Evolutionary conservation across 352 stramenopile species (phyloP), one percentile per base, ranked within the genome.

Genomic region (Pythium diclinum): DNA sequence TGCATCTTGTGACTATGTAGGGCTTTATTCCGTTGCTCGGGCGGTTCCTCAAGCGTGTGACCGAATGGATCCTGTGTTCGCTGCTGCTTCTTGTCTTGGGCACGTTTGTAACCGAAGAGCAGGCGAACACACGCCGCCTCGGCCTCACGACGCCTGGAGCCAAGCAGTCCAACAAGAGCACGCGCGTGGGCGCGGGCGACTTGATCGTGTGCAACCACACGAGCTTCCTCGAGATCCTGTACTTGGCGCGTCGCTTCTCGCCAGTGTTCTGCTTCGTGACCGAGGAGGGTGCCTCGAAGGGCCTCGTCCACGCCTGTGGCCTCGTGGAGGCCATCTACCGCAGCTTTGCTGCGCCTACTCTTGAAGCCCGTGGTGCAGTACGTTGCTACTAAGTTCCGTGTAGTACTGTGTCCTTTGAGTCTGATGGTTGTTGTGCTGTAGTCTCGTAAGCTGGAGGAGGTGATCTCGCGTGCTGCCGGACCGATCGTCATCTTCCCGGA

Each of bases 171-270:
- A 74, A 52, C 58, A 65, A 59, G 53, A 74, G 62, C 62, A 62
- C 68, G 23, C 74, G 73, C 23, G 74, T 92, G 19, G 73, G 57
- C 16, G 61, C 76, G 0, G 73, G 78, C 19, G 83, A 93, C 42
- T 69, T 95, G 46, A 68, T 95, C 36, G 77, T 95, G 56, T 89
- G 79, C 76, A 95, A 95, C 71, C 78, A 89, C 74, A 91, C 83
- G 67, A 91, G 73, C 60, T 90, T 93, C 51, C 42, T 93, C 25
- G 86, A 95, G 73, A 63, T 95, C 13, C 51, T 92, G 49, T 92
- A 91, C 72, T 68, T 95, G 33, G 74, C 81, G 28, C 78, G 75
- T 46, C 84, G 86, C 38, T 95, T 89, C 66, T 95, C 86, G 56
- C 86, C 86, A 0, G 69, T 81, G 33, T 95, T 95, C 67, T 80